Evolutionary conservation across 345 rosid genomes (phyloP).

Genomic region (Firmiana major): DNA sequence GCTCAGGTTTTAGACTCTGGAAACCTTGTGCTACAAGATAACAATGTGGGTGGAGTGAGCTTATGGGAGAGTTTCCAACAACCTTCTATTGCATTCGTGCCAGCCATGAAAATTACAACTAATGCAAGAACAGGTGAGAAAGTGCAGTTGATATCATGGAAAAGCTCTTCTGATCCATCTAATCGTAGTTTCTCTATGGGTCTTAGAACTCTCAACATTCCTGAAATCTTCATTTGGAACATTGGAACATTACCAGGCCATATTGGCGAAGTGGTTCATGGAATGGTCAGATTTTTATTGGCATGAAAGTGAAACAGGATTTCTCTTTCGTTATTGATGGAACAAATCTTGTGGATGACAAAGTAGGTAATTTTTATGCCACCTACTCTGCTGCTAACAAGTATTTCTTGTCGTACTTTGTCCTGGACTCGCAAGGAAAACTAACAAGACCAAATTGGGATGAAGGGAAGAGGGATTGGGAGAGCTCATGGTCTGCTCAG

Average conservation of each 20-base stretch:
- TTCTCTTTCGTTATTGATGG: constrained; percentile 33
- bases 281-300: constrained; percentile 46
- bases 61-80: constrained; percentile 62
- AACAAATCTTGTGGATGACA: constrained; percentile 18
- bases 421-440: constrained; percentile 36
- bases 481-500: too few relatives aligned
- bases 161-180: constrained; percentile 49
- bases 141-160: constrained; percentile 45
- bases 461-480: constrained; percentile 18
- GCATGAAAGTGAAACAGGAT: constrained; percentile 26
- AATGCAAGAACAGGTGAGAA: constrained; percentile 26
- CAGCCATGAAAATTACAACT: constrained; percentile 35
- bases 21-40: constrained; percentile 40
- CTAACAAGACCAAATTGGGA: constrained; percentile 15
- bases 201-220: constrained; percentile 23
- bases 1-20: constrained; percentile 48
- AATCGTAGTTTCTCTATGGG: constrained; percentile 39
- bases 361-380: constrained; percentile 19
- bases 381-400: not conserved
- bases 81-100: constrained; percentile 30
- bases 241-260: constrained; percentile 14
- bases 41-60: constrained; percentile 20
- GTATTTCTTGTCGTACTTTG: constrained; percentile 3
- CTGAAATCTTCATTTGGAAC: constrained; percentile 45
- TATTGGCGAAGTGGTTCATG: constrained; percentile 60